Conservation (phyloP, 345 rosid species). For the Erucastrum elatum region DNA sequence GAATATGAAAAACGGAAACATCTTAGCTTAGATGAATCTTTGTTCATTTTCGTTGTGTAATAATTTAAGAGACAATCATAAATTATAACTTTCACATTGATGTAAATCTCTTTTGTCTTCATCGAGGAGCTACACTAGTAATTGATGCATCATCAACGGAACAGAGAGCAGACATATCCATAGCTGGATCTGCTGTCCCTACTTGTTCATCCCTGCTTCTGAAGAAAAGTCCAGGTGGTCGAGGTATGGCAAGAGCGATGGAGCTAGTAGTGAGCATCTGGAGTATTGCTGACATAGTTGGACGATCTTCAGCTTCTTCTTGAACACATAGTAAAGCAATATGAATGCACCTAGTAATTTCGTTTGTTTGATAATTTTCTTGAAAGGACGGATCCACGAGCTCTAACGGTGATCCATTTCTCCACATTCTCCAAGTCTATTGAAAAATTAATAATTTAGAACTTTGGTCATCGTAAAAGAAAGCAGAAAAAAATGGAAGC, state of each 20-base stretch:
- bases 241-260: constrained; percentile 29
- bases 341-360: constrained; percentile 51
- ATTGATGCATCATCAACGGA: constrained; percentile 19
- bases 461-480: not conserved
- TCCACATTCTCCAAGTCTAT: constrained; percentile 49
- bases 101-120: not conserved
- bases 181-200: not conserved
- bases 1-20: not conserved
- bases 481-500: not conserved
- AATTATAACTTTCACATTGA: not conserved
- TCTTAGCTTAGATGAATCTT: not conserved
- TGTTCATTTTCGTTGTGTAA: not conserved
- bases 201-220: not conserved
- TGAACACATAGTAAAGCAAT: constrained; percentile 49
- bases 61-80: not conserved
- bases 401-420: constrained; percentile 20
- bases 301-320: constrained; percentile 47
- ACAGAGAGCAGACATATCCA: not conserved
- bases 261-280: constrained; percentile 46
- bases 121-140: constrained; percentile 31
- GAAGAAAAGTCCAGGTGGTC: constrained; percentile 20
- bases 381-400: constrained; percentile 22
- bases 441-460: not conserved
- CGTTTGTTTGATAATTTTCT: constrained; percentile 33
- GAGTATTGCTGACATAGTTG: constrained; percentile 44